A percentile compares a stretch with the other conserved stretches of the same genome.
These are phyloP conservation scores for Protea cynaroides DNA, from an alignment of 164 flowering plant genomes.

Conservation along the genomic window DNA sequence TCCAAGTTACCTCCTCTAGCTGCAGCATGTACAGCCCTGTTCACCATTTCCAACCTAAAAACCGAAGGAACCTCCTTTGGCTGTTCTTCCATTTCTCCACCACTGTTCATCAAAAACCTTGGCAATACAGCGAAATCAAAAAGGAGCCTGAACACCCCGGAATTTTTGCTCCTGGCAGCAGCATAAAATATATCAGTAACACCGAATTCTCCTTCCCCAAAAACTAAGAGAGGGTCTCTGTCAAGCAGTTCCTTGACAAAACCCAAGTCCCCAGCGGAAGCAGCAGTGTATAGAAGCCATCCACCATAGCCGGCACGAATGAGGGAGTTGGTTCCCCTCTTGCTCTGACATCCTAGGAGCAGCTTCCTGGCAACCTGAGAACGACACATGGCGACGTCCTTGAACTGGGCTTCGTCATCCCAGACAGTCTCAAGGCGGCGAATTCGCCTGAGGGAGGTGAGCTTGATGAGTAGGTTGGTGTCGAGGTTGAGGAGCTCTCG, in stretches of 20 bases:
- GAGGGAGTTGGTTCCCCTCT: constrained; percentile 40
- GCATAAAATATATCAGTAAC: constrained; percentile 82
- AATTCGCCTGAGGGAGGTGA: constrained; percentile 79
- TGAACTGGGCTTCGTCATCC: constrained; percentile 67
- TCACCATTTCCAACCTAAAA: constrained; percentile 63
- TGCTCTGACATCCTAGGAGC: constrained; percentile 44
- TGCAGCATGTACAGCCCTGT: constrained; percentile 78
- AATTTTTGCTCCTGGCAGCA: constrained; percentile 75
- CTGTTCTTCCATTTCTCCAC: constrained; percentile 25
- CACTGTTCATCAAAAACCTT: constrained; percentile 15
- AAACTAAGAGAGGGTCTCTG: constrained; percentile 63
- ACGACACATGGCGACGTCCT: constrained; percentile 57
- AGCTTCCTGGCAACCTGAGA: constrained; percentile 54
- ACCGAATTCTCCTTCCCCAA: constrained; percentile 92
- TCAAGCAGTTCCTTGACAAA: constrained; percentile 58
- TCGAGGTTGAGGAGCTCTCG: constrained; percentile 73
- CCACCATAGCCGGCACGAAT: constrained; percentile 89
- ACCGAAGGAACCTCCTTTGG: constrained; percentile 19
- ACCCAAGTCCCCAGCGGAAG: constrained; percentile 75
- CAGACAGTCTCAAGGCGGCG: constrained; percentile 91
- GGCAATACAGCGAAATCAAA: constrained; percentile 36
- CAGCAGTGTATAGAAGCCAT: constrained; percentile 95
- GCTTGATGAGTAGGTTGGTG: constrained; percentile 79
- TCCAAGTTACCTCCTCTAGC: constrained; percentile 89
- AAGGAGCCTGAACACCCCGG: constrained; percentile 64